These are phyloP conservation scores for Heterobasidion parviporum DNA, from an alignment of 1,284 basidiomycete species.

Conservation along the genomic window DNA sequence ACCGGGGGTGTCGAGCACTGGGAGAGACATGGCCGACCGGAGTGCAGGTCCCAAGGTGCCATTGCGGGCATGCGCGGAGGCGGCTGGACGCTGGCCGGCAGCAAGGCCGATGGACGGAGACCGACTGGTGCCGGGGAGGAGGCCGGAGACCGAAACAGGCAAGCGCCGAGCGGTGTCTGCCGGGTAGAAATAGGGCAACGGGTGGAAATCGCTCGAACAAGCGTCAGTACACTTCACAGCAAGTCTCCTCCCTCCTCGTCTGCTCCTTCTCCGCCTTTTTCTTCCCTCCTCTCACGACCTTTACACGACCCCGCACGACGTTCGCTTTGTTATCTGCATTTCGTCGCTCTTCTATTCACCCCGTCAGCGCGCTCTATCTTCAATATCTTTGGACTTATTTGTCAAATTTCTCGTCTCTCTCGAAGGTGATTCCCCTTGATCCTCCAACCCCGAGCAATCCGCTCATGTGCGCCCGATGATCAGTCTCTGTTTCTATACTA, in stretches of 20 bases:
- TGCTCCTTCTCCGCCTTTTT: constrained; percentile 8
- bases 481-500: constrained; percentile 13
- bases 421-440: constrained; percentile 15
- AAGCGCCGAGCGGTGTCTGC: background rate
- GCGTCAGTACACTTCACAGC: background rate
- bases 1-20: too few species aligned
- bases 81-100: background rate
- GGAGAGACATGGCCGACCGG: too few species aligned
- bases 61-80: background rate
- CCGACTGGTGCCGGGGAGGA: background rate
- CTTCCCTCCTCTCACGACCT: constrained; percentile 46
- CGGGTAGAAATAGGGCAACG: background rate
- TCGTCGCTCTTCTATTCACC: constrained; percentile 8
- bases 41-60: too few species aligned
- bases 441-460: constrained; percentile 17
- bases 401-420: constrained; percentile 8
- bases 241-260: background rate
- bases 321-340: constrained; percentile 28
- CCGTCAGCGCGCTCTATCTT: constrained; percentile 8
- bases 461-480: constrained; percentile 13
- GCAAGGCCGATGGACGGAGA: background rate
- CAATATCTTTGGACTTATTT: constrained; percentile 10
- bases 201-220: background rate
- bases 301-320: constrained; percentile 60
- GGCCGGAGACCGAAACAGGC: background rate